These are phyloP conservation scores for Narthecium ossifragum DNA, from an alignment of 106 monocot genomes.

Conservation along the genomic window DNA sequence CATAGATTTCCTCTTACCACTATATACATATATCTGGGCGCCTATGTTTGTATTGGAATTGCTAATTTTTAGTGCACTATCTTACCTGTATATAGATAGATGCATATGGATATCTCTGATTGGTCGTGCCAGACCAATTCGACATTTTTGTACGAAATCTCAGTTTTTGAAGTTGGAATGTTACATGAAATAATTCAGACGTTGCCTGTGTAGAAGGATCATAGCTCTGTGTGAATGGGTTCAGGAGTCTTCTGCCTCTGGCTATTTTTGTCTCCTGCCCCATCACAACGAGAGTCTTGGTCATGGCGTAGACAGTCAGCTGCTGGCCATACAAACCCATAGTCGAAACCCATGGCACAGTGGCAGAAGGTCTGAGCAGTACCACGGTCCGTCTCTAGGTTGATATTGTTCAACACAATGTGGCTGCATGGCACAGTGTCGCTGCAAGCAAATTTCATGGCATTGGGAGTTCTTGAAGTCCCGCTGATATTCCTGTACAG, in stretches of 20 bases:
- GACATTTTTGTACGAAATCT: no score
- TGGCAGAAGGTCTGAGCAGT: conserved; percentile 74
- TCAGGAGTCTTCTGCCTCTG: neutral
- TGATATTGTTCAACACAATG: conserved; percentile 80
- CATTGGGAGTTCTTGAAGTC: conserved; percentile 54
- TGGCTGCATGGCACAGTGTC: conserved; percentile 77
- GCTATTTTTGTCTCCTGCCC: neutral
- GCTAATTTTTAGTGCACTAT: no score
- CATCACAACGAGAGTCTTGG: conserved; percentile 32
- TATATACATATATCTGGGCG: no score
- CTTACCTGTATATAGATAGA: no score
- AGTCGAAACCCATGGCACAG: conserved; percentile 80
- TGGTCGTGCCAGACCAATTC: no score
- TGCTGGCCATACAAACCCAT: conserved; percentile 61
- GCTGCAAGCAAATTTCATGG: conserved; percentile 87
- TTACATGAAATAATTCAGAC: no score
- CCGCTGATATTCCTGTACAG: conserved; percentile 74
- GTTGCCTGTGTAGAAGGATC: conserved; percentile 24
- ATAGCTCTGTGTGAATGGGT: conserved; percentile 58
- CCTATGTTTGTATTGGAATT: no score
- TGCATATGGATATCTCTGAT: no score
- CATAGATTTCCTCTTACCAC: no score
- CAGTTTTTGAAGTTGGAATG: no score
- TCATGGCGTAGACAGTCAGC: conserved; percentile 60
- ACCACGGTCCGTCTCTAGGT: conserved; percentile 57